Evolutionary conservation across 2,329 filamentous ascomycete species (phyloP).

Genomic region (Fusarium sp.): DNA sequence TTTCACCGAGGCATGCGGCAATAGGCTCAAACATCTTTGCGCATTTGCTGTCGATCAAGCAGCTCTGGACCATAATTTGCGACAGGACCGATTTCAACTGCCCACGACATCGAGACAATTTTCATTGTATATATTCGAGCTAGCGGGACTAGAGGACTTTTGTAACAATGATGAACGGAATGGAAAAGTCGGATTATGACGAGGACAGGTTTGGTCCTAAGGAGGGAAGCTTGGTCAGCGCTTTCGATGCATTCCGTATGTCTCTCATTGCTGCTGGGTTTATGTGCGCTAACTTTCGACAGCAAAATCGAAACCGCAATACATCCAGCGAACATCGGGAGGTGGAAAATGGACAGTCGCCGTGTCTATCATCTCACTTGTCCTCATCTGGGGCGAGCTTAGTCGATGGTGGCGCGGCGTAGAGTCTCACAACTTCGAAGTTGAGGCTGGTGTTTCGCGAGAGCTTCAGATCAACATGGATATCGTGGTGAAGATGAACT

Average conservation of each 20-base stretch:
- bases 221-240: slow-evolving; percentile 72
- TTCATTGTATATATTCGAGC: slow-evolving; percentile 21
- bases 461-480: slow-evolving; percentile 95
- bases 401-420: slow-evolving; percentile 83
- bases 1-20: slow-evolving; percentile 37
- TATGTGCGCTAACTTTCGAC: slow-evolving; percentile 29
- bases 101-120: background rate
- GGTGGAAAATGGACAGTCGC: slow-evolving; percentile 94
- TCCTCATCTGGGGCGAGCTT: slow-evolving; percentile 83
- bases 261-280: background rate
- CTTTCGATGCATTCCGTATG: slow-evolving; percentile 98
- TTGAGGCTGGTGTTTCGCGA: slow-evolving; percentile 90
- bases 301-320: slow-evolving; percentile 97
- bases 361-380: slow-evolving; percentile 77
- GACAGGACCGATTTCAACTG: slow-evolving; percentile 11
- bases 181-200: slow-evolving; percentile 71
- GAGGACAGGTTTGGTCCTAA: slow-evolving; percentile 85
- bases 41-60: slow-evolving; percentile 33
- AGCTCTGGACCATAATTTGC: slow-evolving; percentile 25
- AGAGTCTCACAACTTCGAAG: slow-evolving; percentile 89
- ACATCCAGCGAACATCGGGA: slow-evolving; percentile 82
- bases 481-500: slow-evolving; percentile 89
- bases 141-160: slow-evolving; percentile 24
- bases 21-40: slow-evolving; percentile 18
- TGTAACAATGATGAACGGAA: slow-evolving; percentile 75